Percentiles rank a stretch among this genome's conserved stretches.
Evolutionary conservation across 768 basidiomycete genomes (phyloP).

Genomic region (Leccinum subtestaceum): DNA sequence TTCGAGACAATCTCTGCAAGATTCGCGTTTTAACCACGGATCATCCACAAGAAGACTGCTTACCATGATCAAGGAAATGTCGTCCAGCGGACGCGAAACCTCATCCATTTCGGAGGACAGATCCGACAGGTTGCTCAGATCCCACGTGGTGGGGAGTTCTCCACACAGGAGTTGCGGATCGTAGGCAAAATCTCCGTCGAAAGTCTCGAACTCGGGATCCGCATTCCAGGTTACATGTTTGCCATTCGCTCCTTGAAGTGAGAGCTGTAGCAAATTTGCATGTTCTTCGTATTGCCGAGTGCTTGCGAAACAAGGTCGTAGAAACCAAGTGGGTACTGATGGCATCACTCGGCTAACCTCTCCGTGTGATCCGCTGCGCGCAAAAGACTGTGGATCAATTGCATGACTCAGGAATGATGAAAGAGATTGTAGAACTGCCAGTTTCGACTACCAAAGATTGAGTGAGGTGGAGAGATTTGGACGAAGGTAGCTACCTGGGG

Average conservation of each 20-base stretch:
- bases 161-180: constrained; percentile 17
- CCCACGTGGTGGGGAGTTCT: constrained; percentile 28
- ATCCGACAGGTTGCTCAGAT: constrained; percentile 34
- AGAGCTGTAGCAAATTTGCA: constrained; percentile 42
- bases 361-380: constrained; percentile 15
- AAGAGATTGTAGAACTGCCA: constrained; percentile 71
- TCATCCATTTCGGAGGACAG: constrained; percentile 16
- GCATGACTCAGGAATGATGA: constrained; percentile 61
- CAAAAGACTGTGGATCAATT: constrained; percentile 25
- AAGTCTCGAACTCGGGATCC: constrained; percentile 24
- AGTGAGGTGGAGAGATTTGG: neutral
- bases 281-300: constrained; percentile 52
- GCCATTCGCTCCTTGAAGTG: constrained; percentile 5
- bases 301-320: constrained; percentile 57
- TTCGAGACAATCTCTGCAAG: constrained; percentile 61
- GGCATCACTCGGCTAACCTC: constrained; percentile 11
- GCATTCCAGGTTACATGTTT: constrained; percentile 26
- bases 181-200: constrained; percentile 32
- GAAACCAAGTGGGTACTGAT: constrained; percentile 57
- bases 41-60: constrained; percentile 17
- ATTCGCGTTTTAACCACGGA: constrained; percentile 13
- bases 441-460: constrained; percentile 57
- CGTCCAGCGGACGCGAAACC: constrained; percentile 12
- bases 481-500: constrained; percentile 44
- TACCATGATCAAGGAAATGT: constrained; percentile 28